These are phyloP conservation scores for Pichia rugopelliculosa DNA, from an alignment of 805 yeast species.

Conservation along the genomic window DNA sequence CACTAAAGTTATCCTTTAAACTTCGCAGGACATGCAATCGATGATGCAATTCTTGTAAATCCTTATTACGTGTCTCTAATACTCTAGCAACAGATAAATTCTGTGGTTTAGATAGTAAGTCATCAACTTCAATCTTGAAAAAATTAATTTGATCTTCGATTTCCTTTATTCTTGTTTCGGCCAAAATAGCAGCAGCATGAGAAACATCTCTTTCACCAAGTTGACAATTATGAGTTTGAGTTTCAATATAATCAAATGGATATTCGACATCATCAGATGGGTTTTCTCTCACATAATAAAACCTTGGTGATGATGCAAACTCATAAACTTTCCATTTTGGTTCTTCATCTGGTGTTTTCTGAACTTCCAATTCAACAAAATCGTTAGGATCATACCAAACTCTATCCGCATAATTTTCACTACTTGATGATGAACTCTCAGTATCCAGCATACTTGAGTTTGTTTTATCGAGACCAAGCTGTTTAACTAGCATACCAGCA, in stretches of 20 bases:
- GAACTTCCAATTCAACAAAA: conserved; percentile 59
- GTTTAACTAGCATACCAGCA: conserved; percentile 33
- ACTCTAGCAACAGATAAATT: conserved; percentile 10
- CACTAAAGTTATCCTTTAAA: conserved; percentile 19
- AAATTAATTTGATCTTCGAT: conserved; percentile 32
- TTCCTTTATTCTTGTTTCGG: conserved; percentile 32
- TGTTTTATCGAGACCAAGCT: conserved; percentile 22
- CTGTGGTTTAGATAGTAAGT: conserved; percentile 11
- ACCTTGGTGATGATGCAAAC: conserved; percentile 44
- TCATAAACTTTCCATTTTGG: conserved; percentile 48
- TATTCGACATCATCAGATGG: conserved; percentile 35
- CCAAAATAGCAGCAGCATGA: conserved; percentile 41
- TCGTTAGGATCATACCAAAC: conserved; percentile 74
- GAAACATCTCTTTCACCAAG: conserved; percentile 51
- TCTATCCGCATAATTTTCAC: conserved; percentile 14
- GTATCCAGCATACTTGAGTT: conserved; percentile 13
- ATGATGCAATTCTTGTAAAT: conserved; percentile 27
- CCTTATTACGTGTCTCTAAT: conserved; percentile 18
- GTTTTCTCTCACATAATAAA: conserved; percentile 52
- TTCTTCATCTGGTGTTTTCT: conserved; percentile 29
- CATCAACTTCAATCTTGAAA: conserved; percentile 21
- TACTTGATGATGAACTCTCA: conserved; percentile 13
- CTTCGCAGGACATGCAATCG: conserved; percentile 20
- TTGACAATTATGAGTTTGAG: conserved; percentile 59
- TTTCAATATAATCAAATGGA: conserved; percentile 51